Conservation (phyloP, 148 eudicot species). For the Amaranthus palmeri region DNA sequence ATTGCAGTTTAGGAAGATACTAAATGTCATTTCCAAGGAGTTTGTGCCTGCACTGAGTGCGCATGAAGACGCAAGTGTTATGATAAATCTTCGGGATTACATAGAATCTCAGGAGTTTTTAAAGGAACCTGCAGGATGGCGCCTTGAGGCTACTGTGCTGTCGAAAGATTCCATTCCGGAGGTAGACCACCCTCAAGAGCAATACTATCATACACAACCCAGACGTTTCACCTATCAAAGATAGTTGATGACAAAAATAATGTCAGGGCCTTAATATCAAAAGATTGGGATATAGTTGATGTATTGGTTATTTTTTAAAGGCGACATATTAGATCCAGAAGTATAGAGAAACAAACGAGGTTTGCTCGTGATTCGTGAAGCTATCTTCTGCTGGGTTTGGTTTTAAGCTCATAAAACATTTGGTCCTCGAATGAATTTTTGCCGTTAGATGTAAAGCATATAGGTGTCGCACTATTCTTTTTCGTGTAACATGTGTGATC, state of each 20-base stretch:
- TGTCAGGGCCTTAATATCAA: no score
- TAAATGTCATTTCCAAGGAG: conserved; percentile 42
- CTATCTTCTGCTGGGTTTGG: no score
- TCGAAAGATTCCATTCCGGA: conserved; percentile 24
- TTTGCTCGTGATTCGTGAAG: no score
- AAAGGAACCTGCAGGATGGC: conserved; percentile 72
- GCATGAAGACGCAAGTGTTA: conserved; percentile 32
- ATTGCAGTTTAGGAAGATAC: conserved; percentile 64
- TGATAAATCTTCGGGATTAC: conserved; percentile 40
- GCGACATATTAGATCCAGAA: no score
- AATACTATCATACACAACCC: conserved; percentile 12
- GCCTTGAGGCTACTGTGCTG: conserved; percentile 29
- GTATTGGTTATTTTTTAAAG: no score
- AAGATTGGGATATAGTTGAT: no score
- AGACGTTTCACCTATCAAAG: conserved; percentile 18
- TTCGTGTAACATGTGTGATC: no score
- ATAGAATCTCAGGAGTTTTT: conserved; percentile 47
- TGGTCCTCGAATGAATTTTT: no score
- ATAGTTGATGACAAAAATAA: background rate
- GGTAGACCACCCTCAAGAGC: conserved; percentile 4
- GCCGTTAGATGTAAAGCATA: no score
- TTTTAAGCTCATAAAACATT: no score
- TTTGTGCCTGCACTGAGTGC: conserved; percentile 44
- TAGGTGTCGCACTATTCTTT: no score
- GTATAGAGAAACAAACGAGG: no score